Conservation (phyloP, 192 early-diverging fungal genomes). For the Entomortierella parvispora region DNA sequence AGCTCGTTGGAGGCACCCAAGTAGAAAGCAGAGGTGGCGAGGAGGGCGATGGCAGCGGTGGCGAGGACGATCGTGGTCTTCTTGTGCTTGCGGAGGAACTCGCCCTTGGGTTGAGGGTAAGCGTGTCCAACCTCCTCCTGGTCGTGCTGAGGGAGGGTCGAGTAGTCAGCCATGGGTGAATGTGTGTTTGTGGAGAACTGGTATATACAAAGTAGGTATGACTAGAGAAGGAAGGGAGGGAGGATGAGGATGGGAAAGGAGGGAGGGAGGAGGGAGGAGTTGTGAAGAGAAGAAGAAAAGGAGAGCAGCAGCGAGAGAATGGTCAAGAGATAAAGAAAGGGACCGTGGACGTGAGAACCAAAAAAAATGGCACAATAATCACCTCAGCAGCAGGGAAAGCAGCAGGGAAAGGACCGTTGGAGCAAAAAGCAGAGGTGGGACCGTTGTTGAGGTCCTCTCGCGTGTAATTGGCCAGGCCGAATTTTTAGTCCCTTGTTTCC, state of each 20-base stretch:
- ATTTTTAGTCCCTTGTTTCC: neutral
- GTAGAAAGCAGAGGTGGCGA: slow-evolving; percentile 33
- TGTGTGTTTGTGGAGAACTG: neutral
- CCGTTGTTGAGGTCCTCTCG: too few relatives aligned
- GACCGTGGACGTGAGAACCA: slow-evolving; percentile 5
- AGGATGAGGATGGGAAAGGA: neutral
- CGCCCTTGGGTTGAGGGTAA: slow-evolving; percentile 23
- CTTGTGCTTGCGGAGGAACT: slow-evolving; percentile 45
- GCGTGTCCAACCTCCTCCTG: slow-evolving; percentile 37
- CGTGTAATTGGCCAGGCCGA: too few relatives aligned
- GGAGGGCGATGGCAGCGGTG: slow-evolving; percentile 40
- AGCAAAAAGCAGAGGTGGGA: too few relatives aligned
- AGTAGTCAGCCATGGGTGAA: slow-evolving; percentile 35
- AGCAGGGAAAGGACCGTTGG: too few relatives aligned
- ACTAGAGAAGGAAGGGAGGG: neutral
- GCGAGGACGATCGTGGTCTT: slow-evolving; percentile 41
- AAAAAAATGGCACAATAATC: neutral
- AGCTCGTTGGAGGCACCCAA: slow-evolving; percentile 46
- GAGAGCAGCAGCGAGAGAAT: slow-evolving; percentile 1
- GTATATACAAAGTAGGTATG: slow-evolving; percentile 6
- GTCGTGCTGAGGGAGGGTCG: slow-evolving; percentile 39
- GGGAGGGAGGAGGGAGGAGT: neutral
- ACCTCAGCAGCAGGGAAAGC: too few relatives aligned
- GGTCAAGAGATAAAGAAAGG: neutral
- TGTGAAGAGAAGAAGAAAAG: slow-evolving; percentile 1